Percentiles rank a stretch among this genome's conserved stretches.
These are phyloP conservation scores for Globisporangium yorkense DNA, from an alignment of 352 stramenopile genomes.

Conservation along the genomic window DNA sequence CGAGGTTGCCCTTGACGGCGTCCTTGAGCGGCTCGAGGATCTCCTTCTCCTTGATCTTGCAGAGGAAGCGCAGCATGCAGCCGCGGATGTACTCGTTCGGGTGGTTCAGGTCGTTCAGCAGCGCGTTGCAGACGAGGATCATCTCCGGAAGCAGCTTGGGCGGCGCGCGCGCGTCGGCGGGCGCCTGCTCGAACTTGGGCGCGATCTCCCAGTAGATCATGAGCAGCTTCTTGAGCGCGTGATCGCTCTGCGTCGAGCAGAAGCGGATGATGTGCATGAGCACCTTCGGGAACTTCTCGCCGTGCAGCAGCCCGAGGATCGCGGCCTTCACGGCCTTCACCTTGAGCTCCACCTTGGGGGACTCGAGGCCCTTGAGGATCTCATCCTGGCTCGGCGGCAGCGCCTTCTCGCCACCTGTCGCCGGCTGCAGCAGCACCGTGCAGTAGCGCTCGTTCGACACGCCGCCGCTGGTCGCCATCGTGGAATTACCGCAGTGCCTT, in stretches of 20 bases:
- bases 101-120: slow-evolving; percentile 99
- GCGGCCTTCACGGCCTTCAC: slow-evolving; percentile 97
- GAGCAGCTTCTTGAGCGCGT: slow-evolving; percentile 99
- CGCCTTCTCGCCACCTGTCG: slow-evolving; percentile 39
- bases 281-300: slow-evolving; percentile 97
- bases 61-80: slow-evolving; percentile 99
- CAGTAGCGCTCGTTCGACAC: slow-evolving; percentile 87
- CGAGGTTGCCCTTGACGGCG: slow-evolving; percentile 95
- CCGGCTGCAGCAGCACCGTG: slow-evolving; percentile 73
- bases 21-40: slow-evolving; percentile 87
- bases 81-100: slow-evolving; percentile 99
- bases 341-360: slow-evolving; percentile 94
- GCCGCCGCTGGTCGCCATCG: slow-evolving; percentile 20
- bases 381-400: slow-evolving; percentile 89
- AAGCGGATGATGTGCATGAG: slow-evolving; percentile 99
- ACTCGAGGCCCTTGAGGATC: slow-evolving; percentile 97
- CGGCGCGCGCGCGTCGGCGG: slow-evolving; percentile 25
- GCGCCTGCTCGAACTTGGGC: slow-evolving; percentile 93
- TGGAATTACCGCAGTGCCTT: neutral
- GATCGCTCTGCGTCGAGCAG: slow-evolving; percentile 98
- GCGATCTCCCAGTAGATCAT: slow-evolving; percentile 99
- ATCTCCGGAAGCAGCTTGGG: slow-evolving; percentile 98
- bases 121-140: slow-evolving; percentile 99
- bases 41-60: slow-evolving; percentile 98
- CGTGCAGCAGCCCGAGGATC: slow-evolving; percentile 97